These are phyloP conservation scores for Pythium dissotocum DNA, from an alignment of 352 stramenopile genomes.

Conservation along the genomic window DNA sequence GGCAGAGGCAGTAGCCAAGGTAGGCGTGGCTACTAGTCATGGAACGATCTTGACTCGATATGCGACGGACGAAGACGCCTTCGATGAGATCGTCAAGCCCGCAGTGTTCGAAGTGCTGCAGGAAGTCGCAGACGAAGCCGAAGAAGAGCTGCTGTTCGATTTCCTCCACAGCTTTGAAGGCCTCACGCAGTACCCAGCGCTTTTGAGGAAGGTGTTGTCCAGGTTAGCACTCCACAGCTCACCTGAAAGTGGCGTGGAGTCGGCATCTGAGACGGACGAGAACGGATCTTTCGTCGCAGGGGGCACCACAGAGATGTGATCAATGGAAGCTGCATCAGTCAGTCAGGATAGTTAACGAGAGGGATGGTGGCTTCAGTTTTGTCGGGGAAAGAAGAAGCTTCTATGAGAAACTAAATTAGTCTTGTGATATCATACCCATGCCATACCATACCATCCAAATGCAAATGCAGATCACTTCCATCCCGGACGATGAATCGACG, in stretches of 20 bases:
- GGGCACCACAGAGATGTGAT: constrained; percentile 24
- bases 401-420: constrained; percentile 12
- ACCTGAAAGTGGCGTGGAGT: background rate
- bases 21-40: background rate
- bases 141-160: constrained; percentile 80
- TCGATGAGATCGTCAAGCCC: constrained; percentile 74
- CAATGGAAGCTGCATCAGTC: background rate
- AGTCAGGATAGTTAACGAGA: background rate
- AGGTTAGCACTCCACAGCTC: constrained; percentile 8
- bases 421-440: background rate
- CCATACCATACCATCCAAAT: background rate
- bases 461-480: constrained; percentile 19
- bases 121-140: constrained; percentile 37
- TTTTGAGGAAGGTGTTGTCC: constrained; percentile 65
- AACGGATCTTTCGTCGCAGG: constrained; percentile 1
- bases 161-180: constrained; percentile 78
- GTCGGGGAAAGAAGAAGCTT: background rate
- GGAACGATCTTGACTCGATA: constrained; percentile 22
- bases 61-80: constrained; percentile 52
- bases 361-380: background rate
- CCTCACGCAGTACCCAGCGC: constrained; percentile 57
- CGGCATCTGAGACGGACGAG: background rate
- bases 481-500: constrained; percentile 12
- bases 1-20: no score
- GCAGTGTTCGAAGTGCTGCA: constrained; percentile 77